phyloP scores from a whole-genome alignment of 257 asterid species.

The Fraxinus anomala region DNA sequence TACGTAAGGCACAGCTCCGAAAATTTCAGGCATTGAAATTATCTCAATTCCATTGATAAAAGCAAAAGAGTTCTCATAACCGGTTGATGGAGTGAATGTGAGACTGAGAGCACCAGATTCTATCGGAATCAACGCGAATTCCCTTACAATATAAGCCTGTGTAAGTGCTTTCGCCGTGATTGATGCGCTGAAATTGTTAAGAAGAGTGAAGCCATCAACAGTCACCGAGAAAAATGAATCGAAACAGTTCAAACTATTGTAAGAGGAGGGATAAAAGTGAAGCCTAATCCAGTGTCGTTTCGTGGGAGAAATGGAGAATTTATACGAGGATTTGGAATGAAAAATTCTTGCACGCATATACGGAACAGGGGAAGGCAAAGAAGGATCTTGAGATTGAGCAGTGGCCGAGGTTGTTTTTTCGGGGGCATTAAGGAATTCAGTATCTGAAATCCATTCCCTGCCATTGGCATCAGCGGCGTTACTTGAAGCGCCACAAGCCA shows the following conservation, averaged over 20 bases:
- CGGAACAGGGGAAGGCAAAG: conserved; percentile 40
- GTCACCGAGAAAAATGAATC: conserved; percentile 34
- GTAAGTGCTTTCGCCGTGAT: conserved; percentile 40
- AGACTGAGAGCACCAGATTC: conserved; percentile 28
- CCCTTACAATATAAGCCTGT: conserved; percentile 42
- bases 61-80: conserved; percentile 36
- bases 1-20: conserved; percentile 27
- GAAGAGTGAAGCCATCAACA: conserved; percentile 32
- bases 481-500: conserved; percentile 44
- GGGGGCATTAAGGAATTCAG: conserved; percentile 28
- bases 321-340: conserved; percentile 29
- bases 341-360: conserved; percentile 50
- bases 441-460: conserved; percentile 42
- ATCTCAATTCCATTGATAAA: conserved; percentile 50
- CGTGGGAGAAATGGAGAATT: conserved; percentile 28
- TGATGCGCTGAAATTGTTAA: conserved; percentile 46
- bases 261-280: conserved; percentile 46
- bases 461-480: conserved; percentile 34
- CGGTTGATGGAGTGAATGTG: conserved; percentile 37
- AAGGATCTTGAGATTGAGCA: conserved; percentile 41
- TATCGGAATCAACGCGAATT: conserved; percentile 30
- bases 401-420: conserved; percentile 29
- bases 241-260: conserved; percentile 27
- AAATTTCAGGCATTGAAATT: conserved; percentile 39
- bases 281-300: conserved; percentile 45